Conservation (phyloP, 371 early-diverging fungal species). For the Rhizopus delemar region DNA sequence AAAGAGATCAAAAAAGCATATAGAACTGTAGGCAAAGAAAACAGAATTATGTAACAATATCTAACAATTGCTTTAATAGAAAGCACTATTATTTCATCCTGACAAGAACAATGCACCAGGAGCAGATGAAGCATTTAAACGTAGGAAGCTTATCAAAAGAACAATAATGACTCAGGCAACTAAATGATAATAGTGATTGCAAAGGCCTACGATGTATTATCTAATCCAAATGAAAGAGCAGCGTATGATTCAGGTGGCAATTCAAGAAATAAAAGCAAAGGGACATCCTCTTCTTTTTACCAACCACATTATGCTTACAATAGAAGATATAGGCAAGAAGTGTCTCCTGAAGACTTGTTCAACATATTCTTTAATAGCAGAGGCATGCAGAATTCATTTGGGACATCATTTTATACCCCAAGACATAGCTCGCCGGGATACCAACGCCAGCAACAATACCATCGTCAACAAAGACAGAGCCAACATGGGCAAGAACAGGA, state of each 20-base stretch:
- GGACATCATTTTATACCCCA: slow-evolving; percentile 14
- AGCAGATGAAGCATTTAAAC: slow-evolving; percentile 96
- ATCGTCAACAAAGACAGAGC: slow-evolving; percentile 12
- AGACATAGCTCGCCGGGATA: slow-evolving; percentile 6
- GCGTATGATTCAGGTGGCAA: slow-evolving; percentile 89
- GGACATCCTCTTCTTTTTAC: slow-evolving; percentile 25
- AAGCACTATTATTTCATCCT: slow-evolving; percentile 97
- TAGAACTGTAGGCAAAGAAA: slow-evolving; percentile 70
- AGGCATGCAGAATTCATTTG: slow-evolving; percentile 4
- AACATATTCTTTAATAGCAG: slow-evolving; percentile 88
- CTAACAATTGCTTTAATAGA: slow-evolving; percentile 41
- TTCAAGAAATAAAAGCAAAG: slow-evolving; percentile 43
- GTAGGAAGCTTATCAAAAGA: slow-evolving; percentile 29
- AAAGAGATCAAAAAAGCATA: slow-evolving; percentile 96
- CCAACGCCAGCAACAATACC: slow-evolving; percentile 15
- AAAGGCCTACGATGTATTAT: slow-evolving; percentile 86
- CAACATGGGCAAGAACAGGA: slow-evolving; percentile 7
- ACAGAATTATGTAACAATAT: background rate
- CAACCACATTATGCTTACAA: slow-evolving; percentile 33
- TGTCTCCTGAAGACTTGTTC: slow-evolving; percentile 89
- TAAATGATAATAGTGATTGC: slow-evolving; percentile 63
- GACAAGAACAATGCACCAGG: slow-evolving; percentile 97
- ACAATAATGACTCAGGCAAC: background rate
- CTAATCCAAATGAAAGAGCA: slow-evolving; percentile 82
- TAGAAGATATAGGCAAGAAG: slow-evolving; percentile 61